A percentile compares a stretch with the other conserved stretches of the same genome.
Evolutionary conservation across 2,329 filamentous ascomycete genomes (phyloP).

Genomic region (Cercospora zeae-maydis): DNA sequence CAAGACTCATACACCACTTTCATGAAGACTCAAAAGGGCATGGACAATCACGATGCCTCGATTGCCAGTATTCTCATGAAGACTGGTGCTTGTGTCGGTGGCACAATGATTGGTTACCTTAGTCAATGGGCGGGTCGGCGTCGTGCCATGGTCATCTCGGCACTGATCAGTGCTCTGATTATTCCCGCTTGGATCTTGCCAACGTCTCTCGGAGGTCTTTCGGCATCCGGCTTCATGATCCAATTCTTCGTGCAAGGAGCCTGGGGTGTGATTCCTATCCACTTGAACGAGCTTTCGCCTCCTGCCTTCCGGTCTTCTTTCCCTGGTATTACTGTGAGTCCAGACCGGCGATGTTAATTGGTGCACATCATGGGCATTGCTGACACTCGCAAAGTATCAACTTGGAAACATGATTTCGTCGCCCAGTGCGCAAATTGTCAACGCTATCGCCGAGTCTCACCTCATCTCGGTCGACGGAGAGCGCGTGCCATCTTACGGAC

Average conservation of each 20-base stretch:
- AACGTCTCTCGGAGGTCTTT: constrained; percentile 56
- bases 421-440: constrained; percentile 72
- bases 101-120: constrained; percentile 68
- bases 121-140: constrained; percentile 74
- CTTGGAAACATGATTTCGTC: constrained; percentile 72
- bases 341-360: neutral
- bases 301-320: constrained; percentile 68
- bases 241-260: constrained; percentile 65
- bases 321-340: constrained; percentile 48
- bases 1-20: constrained; percentile 82
- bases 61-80: constrained; percentile 82
- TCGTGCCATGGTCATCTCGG: constrained; percentile 60
- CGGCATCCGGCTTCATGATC: constrained; percentile 64
- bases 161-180: constrained; percentile 57
- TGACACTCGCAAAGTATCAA: constrained; percentile 52
- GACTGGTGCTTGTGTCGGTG: constrained; percentile 69
- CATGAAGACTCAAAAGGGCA: constrained; percentile 68
- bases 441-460: constrained; percentile 64
- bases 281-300: constrained; percentile 70
- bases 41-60: constrained; percentile 60
- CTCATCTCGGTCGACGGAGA: constrained; percentile 57
- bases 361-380: constrained; percentile 42
- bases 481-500: constrained; percentile 66
- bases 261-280: constrained; percentile 67
- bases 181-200: constrained; percentile 71